Evolutionary conservation across 2,329 filamentous ascomycete species (phyloP).

Genomic region (Paracoccidioides brasiliensis): DNA sequence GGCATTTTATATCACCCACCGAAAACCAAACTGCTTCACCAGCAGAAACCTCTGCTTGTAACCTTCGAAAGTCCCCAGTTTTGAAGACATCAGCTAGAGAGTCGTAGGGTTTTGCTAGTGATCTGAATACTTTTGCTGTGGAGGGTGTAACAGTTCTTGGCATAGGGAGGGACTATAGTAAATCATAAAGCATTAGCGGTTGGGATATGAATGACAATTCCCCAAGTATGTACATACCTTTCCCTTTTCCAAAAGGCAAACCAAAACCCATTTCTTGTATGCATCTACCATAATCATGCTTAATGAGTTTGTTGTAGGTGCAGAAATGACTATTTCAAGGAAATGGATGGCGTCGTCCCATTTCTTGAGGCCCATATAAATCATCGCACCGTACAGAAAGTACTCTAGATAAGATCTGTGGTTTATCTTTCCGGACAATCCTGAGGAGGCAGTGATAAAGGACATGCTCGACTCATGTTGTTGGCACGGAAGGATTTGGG

Average conservation of each 20-base stretch:
- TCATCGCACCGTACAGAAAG: constrained; percentile 50
- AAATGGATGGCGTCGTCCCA: constrained; percentile 52
- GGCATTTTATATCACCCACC: constrained; percentile 22
- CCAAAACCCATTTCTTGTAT: constrained; percentile 81
- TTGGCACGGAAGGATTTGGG: constrained; percentile 18
- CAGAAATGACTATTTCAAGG: constrained; percentile 52
- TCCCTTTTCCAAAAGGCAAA: constrained; percentile 59
- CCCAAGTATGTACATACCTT: constrained; percentile 30
- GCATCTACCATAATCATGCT: constrained; percentile 76
- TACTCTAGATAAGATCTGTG: constrained; percentile 46
- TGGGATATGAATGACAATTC: neutral
- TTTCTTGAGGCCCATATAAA: constrained; percentile 47
- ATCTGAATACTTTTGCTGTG: constrained; percentile 44
- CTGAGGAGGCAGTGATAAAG: constrained; percentile 26
- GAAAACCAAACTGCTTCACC: constrained; percentile 49
- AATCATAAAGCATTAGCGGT: constrained; percentile 2
- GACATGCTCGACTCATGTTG: constrained; percentile 19
- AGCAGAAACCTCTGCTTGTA: constrained; percentile 51
- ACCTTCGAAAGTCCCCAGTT: constrained; percentile 41
- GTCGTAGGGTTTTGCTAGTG: constrained; percentile 56
- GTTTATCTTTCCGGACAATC: constrained; percentile 29
- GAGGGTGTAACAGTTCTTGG: constrained; percentile 40
- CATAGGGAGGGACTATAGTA: constrained; percentile 30
- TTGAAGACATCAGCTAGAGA: constrained; percentile 58
- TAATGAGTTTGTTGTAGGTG: constrained; percentile 47